Evolutionary conservation across 1,284 basidiomycete genomes (phyloP), one percentile per base, ranked within the genome.

Genomic region (Microbotryum lychnidis-dioicae): DNA sequence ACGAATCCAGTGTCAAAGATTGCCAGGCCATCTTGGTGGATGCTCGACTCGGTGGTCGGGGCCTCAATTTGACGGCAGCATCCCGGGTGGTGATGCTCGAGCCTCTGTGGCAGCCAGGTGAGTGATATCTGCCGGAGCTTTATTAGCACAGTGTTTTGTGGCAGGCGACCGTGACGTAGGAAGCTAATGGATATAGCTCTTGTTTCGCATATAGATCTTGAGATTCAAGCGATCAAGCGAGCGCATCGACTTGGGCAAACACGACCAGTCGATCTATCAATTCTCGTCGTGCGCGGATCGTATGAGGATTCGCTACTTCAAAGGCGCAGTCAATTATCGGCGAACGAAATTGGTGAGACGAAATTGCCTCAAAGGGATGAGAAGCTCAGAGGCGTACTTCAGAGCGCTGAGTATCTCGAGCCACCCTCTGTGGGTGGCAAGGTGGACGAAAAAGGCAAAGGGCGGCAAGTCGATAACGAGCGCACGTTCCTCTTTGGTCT

Each of bases 171-270:
- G 16, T 25, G 45, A 50, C 27, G 44, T 42, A 29, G 12, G 6
- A 31, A 50, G 16, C 29, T 45, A 14, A 31, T 16, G 29, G 7
- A 4, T 27, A 27, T 27, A 27, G 27, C 27, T 27, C 27, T 7
- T 25, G 16, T 33, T n/a, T 21, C 52, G 20, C 6, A n/a, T n/a
- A 6, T 50, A 58, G 58, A 58, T 33, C 50, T 69, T 42, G 67
- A 67, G 45, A 16, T 64, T 2, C 67, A 69, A 50, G 67, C 67
- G 4, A 50, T 49, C 23, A 66, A 66, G 46, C 67, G 67, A 5
- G 65, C 65, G n/a, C 65, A 66, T 23, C 59, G 65, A 3, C 62
- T 66, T n/a, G 49, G 67, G 0, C 67, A 69, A 42, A 66, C 56
- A 21, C 54, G 54, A 23, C 62, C 62, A 2, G 67, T 69, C 54